Evolutionary conservation across 2,329 filamentous ascomycete genomes (phyloP).

Genomic region (Fusarium clavum): DNA sequence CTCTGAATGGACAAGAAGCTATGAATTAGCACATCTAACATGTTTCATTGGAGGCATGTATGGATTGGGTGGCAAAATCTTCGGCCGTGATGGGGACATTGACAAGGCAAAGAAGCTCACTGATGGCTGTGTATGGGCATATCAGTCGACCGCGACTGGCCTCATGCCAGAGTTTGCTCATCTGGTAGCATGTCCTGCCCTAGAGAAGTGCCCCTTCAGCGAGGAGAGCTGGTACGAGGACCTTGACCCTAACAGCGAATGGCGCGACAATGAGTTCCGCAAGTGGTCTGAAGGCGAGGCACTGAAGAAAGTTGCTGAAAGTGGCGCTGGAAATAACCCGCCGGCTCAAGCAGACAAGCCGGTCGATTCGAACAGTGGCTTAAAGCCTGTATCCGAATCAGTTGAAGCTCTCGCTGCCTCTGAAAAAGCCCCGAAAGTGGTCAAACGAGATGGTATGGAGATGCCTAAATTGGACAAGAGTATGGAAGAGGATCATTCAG

Average conservation of each 20-base stretch:
- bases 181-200: constrained; percentile 59
- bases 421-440: constrained; percentile 13
- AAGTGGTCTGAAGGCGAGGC: constrained; percentile 59
- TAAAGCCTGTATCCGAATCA: constrained; percentile 12
- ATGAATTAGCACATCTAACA: constrained; percentile 72
- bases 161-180: constrained; percentile 71
- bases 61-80: constrained; percentile 72
- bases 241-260: constrained; percentile 60
- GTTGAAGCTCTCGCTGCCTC: neutral
- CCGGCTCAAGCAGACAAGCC: constrained; percentile 1
- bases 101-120: constrained; percentile 72
- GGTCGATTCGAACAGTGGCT: constrained; percentile 11
- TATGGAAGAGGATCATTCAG: constrained; percentile 35
- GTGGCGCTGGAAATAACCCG: neutral
- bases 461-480: constrained; percentile 42
- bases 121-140: constrained; percentile 77
- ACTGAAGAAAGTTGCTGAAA: constrained; percentile 48
- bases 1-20: constrained; percentile 60
- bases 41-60: constrained; percentile 80
- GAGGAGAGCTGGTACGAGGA: constrained; percentile 60
- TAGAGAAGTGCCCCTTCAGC: constrained; percentile 64
- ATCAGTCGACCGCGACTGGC: constrained; percentile 68
- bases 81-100: constrained; percentile 68
- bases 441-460: constrained; percentile 41
- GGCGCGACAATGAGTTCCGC: constrained; percentile 57